phyloP scores from a whole-genome alignment of 257 asterid species.

The Jacaranda copaia region DNA sequence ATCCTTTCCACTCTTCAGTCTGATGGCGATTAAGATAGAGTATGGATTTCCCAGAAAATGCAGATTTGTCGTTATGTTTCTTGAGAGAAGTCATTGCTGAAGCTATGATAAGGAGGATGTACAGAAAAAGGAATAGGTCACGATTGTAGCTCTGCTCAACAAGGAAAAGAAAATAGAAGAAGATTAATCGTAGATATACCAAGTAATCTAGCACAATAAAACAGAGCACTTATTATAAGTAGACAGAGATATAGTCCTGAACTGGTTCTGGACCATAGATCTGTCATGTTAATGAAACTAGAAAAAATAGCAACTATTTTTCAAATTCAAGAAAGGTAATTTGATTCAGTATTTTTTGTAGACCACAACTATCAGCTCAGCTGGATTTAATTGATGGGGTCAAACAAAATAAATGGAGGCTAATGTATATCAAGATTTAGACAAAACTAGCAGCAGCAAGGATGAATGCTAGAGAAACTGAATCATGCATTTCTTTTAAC shows the following conservation, averaged over 20 bases:
- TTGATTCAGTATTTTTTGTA: not conserved
- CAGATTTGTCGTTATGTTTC: constrained; percentile 87
- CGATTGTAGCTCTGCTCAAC: constrained; percentile 88
- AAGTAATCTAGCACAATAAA: constrained; percentile 16
- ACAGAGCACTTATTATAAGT: constrained; percentile 12
- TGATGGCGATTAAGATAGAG: constrained; percentile 95
- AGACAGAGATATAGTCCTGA: not conserved
- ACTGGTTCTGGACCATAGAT: constrained; percentile 12
- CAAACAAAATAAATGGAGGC: constrained; percentile 26
- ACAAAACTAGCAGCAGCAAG: constrained; percentile 29
- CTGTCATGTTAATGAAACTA: not conserved
- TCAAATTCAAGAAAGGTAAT: constrained; percentile 17
- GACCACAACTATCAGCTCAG: not conserved
- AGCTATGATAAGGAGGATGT: constrained; percentile 79
- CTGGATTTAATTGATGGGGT: not conserved
- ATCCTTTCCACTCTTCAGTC: constrained; percentile 98
- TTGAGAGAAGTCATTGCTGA: constrained; percentile 91
- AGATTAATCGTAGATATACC: constrained; percentile 33
- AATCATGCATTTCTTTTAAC: constrained; percentile 7
- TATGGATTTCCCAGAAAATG: constrained; percentile 81
- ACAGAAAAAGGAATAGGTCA: constrained; percentile 85
- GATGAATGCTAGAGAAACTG: constrained; percentile 17
- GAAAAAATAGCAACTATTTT: constrained; percentile 23
- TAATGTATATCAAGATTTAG: constrained; percentile 14
- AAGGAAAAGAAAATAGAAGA: constrained; percentile 33